Conservation (phyloP, 257 asterid genomes). For the Cynanchum wilfordii region DNA sequence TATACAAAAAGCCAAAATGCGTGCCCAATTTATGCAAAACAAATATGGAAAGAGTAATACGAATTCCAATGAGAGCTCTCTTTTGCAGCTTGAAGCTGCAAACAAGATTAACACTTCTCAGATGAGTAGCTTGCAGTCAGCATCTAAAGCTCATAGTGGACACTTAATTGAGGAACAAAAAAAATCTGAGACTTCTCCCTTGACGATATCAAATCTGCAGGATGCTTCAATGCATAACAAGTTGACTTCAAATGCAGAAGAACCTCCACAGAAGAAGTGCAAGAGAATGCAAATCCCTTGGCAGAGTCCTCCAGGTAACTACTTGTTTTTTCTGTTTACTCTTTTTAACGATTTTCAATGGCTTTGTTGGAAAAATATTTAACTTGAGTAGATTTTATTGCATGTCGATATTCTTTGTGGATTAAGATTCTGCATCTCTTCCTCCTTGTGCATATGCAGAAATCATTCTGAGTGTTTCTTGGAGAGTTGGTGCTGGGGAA, state of each 20-base stretch:
- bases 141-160: constrained; percentile 26
- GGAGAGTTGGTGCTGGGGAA: constrained; percentile 62
- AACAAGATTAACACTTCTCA: constrained; percentile 34
- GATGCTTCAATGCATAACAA: constrained; percentile 27
- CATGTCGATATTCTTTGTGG: neutral
- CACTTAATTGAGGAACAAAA: constrained; percentile 27
- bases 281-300: constrained; percentile 69
- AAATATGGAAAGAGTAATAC: constrained; percentile 54
- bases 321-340: constrained; percentile 2
- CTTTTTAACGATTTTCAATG: neutral
- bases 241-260: constrained; percentile 35
- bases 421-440: constrained; percentile 2
- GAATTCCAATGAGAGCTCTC: constrained; percentile 32
- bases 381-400: neutral
- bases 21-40: constrained; percentile 79
- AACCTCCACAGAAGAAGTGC: constrained; percentile 63
- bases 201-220: constrained; percentile 27
- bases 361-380: neutral
- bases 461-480: constrained; percentile 37
- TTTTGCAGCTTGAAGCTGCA: constrained; percentile 44
- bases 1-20: constrained; percentile 96
- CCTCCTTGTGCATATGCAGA: constrained; percentile 53
- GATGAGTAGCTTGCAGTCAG: constrained; percentile 30
- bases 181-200: constrained; percentile 27
- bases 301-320: constrained; percentile 80